Evolutionary conservation across 148 eudicot genomes (phyloP).

Genomic region (Chenopodium quinoa): DNA sequence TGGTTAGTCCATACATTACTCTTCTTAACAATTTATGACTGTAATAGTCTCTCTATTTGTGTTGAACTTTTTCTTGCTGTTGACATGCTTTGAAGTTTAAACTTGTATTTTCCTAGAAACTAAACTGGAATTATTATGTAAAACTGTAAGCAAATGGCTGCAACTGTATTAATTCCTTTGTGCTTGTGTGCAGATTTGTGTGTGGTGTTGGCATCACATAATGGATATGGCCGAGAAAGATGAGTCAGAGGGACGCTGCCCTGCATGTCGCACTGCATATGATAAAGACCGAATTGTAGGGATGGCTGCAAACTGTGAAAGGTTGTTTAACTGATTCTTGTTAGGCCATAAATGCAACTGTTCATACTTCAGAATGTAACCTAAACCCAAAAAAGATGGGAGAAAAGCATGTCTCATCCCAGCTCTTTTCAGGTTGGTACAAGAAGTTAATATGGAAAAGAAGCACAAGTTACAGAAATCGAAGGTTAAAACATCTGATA

Average conservation of each 20-base stretch:
- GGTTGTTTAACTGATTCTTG: conserved; percentile 37
- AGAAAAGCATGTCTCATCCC: not conserved
- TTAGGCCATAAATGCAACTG: not conserved
- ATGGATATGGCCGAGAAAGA: conserved; percentile 99
- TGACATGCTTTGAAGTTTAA: not conserved
- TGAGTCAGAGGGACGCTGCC: conserved; percentile 87
- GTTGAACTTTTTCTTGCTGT: not conserved
- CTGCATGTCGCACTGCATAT: conserved; percentile 91
- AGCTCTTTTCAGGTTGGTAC: conserved; percentile 50
- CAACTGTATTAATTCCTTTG: not conserved
- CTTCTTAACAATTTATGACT: not conserved
- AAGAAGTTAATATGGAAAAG: conserved; percentile 73
- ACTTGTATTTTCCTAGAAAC: not conserved
- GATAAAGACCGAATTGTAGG: conserved; percentile 91
- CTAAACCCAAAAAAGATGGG: not conserved
- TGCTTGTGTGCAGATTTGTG: conserved; percentile 67
- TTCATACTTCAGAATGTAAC: not conserved
- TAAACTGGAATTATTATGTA: not conserved
- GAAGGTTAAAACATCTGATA: conserved; percentile 65
- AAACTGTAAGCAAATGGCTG: not conserved
- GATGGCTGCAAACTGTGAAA: conserved; percentile 70
- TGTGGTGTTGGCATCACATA: conserved; percentile 99
- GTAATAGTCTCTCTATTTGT: not conserved
- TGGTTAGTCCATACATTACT: not conserved
- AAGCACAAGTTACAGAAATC: conserved; percentile 67